phyloP scores from a whole-genome alignment of 2,329 filamentous ascomycete species.

The Cercospora zeae-maydis region DNA sequence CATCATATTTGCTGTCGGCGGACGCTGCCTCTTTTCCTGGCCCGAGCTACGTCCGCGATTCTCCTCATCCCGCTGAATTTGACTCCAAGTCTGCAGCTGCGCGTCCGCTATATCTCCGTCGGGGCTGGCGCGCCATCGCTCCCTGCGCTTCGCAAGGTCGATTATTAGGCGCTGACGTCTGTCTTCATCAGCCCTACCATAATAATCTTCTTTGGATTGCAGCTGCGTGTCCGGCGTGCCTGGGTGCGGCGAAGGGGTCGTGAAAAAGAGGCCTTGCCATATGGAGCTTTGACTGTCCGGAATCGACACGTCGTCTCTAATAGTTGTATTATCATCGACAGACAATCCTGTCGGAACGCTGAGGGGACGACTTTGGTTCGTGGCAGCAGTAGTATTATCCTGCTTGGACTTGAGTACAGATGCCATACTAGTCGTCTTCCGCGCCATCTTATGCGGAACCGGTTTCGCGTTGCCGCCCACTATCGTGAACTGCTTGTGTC shows the following conservation, averaged over 20 bases:
- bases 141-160: not conserved
- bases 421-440: not conserved
- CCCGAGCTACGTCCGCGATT: not conserved
- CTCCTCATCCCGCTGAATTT: not conserved
- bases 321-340: not conserved
- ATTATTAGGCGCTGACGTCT: not conserved
- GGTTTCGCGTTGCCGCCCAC: not conserved
- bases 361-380: not conserved
- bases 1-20: not conserved
- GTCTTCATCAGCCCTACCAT: not conserved
- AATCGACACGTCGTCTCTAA: not conserved
- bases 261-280: not conserved
- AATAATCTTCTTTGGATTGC: not conserved
- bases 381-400: not conserved
- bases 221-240: not conserved
- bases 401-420: not conserved
- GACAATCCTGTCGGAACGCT: not conserved
- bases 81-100: not conserved
- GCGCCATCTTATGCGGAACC: not conserved
- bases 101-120: not conserved
- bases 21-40: not conserved
- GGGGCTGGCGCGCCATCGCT: not conserved
- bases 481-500: not conserved
- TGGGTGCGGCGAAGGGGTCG: not conserved
- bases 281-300: not conserved